Conservation (phyloP, 306 rosid species). For the Quillaja saponaria region DNA sequence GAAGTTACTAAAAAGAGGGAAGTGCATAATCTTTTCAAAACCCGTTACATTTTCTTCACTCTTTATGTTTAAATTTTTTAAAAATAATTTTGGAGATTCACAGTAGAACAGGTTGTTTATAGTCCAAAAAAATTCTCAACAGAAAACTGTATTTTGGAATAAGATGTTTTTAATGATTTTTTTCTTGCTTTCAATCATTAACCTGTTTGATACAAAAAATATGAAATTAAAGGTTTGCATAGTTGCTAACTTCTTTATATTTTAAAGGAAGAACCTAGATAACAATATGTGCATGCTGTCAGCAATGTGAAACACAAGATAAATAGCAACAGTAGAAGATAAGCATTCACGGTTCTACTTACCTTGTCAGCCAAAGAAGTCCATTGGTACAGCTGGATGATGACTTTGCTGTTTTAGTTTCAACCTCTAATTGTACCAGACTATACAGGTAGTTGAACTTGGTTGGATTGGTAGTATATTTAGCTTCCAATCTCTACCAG, state of each 20-base stretch:
- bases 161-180: not conserved
- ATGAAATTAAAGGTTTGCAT: slow-evolving; percentile 1
- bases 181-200: not conserved
- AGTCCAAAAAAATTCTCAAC: slow-evolving; percentile 1
- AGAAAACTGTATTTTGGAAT: not conserved
- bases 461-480: slow-evolving; percentile 57
- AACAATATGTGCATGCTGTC: too few relatives aligned
- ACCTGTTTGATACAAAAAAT: not conserved
- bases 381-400: slow-evolving; percentile 98
- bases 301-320: slow-evolving; percentile 17
- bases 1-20: too few relatives aligned
- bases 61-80: slow-evolving; percentile 18
- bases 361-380: slow-evolving; percentile 99
- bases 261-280: not conserved
- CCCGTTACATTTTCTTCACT: not conserved
- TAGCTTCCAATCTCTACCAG: slow-evolving; percentile 83
- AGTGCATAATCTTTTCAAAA: too few relatives aligned
- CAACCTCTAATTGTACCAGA: slow-evolving; percentile 81
- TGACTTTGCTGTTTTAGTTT: slow-evolving; percentile 69
- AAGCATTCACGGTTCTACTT: slow-evolving; percentile 8
- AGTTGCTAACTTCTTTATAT: not conserved
- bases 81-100: slow-evolving; percentile 2
- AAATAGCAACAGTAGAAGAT: slow-evolving; percentile 6
- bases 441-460: slow-evolving; percentile 65
- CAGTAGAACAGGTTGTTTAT: not conserved